Evolutionary conservation across 148 eudicot genomes (phyloP), one percentile per base, ranked within the genome.

Genomic region (Persicaria tinctoria): DNA sequence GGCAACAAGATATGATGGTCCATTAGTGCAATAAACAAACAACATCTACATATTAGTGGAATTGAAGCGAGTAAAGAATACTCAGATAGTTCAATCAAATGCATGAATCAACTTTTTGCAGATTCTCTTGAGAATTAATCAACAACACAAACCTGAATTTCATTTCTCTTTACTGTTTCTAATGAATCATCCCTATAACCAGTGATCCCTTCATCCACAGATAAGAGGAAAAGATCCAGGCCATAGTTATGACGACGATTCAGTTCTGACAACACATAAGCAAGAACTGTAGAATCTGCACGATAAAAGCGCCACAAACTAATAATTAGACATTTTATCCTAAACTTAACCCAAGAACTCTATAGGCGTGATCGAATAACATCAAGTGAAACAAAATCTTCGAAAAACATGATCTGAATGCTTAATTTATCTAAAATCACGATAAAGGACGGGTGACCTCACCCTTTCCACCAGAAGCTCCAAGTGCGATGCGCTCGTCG

Each of bases 381-480:
- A 32, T 32, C 41, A 32, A 0, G 41, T 32, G 41, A 32, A 32
- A 32, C 41, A 32, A 32, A 32, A 10, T 8, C 11, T 23, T 62
- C 48, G 6, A 45, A 41, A 74, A 68, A 51, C 38, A 60, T 17
- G 27, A 49, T 50, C 56, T 46, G 53, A 55, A 8, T 5, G 5
- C 47, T 17, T 41, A n/a, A 75, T n/a, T 20, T 27, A 51, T 32
- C 45, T 38, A 1, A 41, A n/a, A 62, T 16, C 8, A 47, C 6
- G 46, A 46, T 9, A 54, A 5, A 54, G 45, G 27, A 2, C 13
- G 20, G 2, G 20, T 11, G 13, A 66, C 44, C 70, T 44, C 60
- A 91, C 98, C 98, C 89, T 91, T 94, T 46, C 98, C 98, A 74
- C 98, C 98, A 32, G 98, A 94, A 82, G 98, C 98, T 46, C 98